Evolutionary conservation across 83 land plant genomes (phyloP).

Genomic region (Picea mariana): DNA sequence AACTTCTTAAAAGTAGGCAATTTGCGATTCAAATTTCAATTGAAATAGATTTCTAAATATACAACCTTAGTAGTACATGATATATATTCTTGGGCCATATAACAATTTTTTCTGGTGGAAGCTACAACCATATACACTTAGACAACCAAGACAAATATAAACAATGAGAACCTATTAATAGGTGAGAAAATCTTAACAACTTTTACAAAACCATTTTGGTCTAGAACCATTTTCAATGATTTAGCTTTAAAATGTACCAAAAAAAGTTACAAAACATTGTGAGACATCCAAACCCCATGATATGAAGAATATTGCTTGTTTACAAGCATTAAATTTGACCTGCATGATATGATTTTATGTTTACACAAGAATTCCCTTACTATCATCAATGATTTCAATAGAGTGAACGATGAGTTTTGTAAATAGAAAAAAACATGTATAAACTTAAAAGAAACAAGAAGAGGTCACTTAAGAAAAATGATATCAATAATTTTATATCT

Average conservation of each 20-base stretch:
- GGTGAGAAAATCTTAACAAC: too few species aligned
- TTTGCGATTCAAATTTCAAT: too few species aligned
- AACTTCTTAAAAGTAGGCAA: too few species aligned
- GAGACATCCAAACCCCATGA: neutral
- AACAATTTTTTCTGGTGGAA: neutral
- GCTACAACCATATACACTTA: too few species aligned
- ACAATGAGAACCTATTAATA: too few species aligned
- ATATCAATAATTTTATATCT: neutral
- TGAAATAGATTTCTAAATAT: too few species aligned
- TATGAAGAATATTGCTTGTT: neutral
- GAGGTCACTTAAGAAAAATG: neutral
- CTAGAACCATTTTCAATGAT: neutral
- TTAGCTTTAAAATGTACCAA: neutral
- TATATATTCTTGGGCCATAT: neutral
- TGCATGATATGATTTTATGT: neutral
- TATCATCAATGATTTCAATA: too few species aligned
- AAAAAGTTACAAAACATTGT: neutral
- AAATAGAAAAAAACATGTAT: neutral
- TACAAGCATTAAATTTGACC: neutral
- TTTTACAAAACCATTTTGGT: neutral
- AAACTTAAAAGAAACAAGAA: too few species aligned
- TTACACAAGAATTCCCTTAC: neutral
- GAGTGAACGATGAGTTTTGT: neutral
- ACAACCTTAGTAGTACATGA: neutral
- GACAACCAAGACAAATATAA: too few species aligned